phyloP scores from a whole-genome alignment of 257 asterid species.

The Verbena officinalis region DNA sequence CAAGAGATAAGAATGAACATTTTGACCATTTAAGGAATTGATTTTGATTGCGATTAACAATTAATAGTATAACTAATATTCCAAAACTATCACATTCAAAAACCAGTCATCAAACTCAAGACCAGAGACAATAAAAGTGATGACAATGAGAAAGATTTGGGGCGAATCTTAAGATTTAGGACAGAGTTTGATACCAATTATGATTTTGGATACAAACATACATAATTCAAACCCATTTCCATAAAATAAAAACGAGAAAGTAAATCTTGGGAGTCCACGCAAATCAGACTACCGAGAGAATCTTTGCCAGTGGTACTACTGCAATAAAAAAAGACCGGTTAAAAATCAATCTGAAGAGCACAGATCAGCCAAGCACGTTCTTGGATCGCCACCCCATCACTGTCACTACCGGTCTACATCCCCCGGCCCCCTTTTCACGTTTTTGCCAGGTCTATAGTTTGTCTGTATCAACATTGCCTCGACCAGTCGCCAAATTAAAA shows the following conservation, averaged over 20 bases:
- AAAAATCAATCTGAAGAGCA: slow-evolving; percentile 17
- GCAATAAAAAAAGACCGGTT: slow-evolving; percentile 12
- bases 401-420: too few relatives aligned
- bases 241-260: background rate
- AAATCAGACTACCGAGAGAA: slow-evolving; percentile 1
- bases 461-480: slow-evolving; percentile 21
- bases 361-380: slow-evolving; percentile 66
- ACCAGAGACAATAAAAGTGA: too few relatives aligned
- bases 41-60: too few relatives aligned
- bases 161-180: too few relatives aligned
- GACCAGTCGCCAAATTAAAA: background rate
- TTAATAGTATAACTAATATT: too few relatives aligned
- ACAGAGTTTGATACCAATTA: too few relatives aligned
- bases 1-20: too few relatives aligned
- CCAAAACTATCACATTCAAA: too few relatives aligned
- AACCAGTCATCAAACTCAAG: too few relatives aligned
- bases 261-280: background rate
- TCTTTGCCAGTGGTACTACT: slow-evolving; percentile 17
- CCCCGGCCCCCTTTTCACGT: slow-evolving; percentile 34
- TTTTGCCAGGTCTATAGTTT: slow-evolving; percentile 35
- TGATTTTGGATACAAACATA: too few relatives aligned
- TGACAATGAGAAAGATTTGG: too few relatives aligned
- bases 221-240: background rate
- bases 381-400: slow-evolving; percentile 41
- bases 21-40: too few relatives aligned